A percentile compares a stretch with the other conserved stretches of the same genome.
These are phyloP conservation scores for Malbranchea zuffiana DNA, from an alignment of 2,329 filamentous ascomycete genomes.

Conservation along the genomic window DNA sequence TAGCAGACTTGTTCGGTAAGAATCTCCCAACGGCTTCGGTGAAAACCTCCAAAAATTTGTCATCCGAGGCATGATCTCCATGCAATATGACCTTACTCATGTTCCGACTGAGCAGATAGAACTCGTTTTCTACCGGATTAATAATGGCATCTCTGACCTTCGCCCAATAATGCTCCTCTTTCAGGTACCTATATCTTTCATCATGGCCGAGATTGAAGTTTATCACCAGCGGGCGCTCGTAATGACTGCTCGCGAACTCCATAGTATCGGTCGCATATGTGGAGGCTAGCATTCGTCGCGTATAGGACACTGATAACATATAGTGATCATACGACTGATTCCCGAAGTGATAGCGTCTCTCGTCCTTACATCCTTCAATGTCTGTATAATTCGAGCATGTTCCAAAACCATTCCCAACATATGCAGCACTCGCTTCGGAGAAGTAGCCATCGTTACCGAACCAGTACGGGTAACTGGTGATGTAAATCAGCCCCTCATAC, in stretches of 20 bases:
- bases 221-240: background rate
- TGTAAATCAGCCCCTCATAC: background rate
- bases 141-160: constrained; percentile 2
- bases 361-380: background rate
- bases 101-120: background rate
- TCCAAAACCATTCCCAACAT: constrained; percentile 1
- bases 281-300: background rate
- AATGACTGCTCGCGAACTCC: background rate
- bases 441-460: background rate
- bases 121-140: background rate
- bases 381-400: background rate
- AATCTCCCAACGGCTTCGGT: background rate
- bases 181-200: background rate
- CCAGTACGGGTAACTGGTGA: constrained; percentile 1
- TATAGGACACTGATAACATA: constrained; percentile 1
- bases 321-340: background rate
- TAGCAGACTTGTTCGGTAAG: background rate
- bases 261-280: background rate
- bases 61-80: background rate
- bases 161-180: constrained; percentile 1
- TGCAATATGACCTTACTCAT: constrained; percentile 1
- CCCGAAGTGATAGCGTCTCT: background rate
- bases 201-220: background rate
- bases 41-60: background rate
- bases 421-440: background rate